phyloP scores from a whole-genome alignment of 768 basidiomycete species.

The Rhizopogon vinicolor region DNA sequence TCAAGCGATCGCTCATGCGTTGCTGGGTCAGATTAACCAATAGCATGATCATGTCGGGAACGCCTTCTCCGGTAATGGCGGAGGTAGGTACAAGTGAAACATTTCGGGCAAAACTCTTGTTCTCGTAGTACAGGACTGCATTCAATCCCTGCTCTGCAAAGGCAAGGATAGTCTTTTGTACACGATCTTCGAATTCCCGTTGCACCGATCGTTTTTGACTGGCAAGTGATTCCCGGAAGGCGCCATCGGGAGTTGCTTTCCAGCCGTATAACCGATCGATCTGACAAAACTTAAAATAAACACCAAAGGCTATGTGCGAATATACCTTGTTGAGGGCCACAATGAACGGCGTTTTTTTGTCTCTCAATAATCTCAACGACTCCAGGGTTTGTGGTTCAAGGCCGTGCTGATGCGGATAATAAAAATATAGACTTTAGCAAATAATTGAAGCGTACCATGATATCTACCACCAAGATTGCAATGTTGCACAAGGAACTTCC shows the following conservation, averaged over 20 bases:
- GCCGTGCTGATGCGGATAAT: constrained; percentile 64
- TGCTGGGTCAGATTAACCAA: constrained; percentile 96
- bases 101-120: constrained; percentile 90
- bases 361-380: constrained; percentile 85
- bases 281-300: constrained; percentile 34
- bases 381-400: constrained; percentile 98
- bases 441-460: constrained; percentile 60
- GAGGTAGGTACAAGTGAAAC: constrained; percentile 98
- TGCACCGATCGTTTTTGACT: constrained; percentile 76
- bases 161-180: constrained; percentile 79
- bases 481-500: constrained; percentile 98
- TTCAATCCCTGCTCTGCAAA: constrained; percentile 99
- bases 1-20: constrained; percentile 94
- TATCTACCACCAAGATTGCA: constrained; percentile 97
- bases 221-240: constrained; percentile 86
- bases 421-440: background rate
- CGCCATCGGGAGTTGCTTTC: constrained; percentile 86
- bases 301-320: background rate
- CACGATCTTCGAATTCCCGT: constrained; percentile 90
- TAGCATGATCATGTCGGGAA: constrained; percentile 99
- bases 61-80: constrained; percentile 95
- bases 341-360: constrained; percentile 96
- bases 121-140: constrained; percentile 93
- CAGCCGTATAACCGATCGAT: constrained; percentile 98
- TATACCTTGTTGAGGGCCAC: constrained; percentile 93